Evolutionary conservation across 352 stramenopile species (phyloP), one percentile per base, ranked within the genome.

Genomic region (Phytophthora lateralis): DNA sequence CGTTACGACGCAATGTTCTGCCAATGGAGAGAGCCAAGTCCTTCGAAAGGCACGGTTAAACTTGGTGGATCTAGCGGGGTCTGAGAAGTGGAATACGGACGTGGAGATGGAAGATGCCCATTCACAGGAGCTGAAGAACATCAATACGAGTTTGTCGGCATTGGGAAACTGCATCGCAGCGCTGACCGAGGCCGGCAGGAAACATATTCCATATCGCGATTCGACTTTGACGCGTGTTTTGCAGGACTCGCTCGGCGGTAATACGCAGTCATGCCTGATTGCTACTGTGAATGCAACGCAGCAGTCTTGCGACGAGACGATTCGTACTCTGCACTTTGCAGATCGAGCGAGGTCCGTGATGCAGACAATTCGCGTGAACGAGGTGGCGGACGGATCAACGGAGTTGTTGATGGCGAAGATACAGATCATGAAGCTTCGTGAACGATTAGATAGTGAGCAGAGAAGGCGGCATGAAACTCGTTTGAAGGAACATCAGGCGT

Each of bases 111-210:
- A 88, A 34, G 84, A 90, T 7, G 67, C 72, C 9, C 86, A 88
- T 47, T 88, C 82, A 2, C 55, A 83, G 41, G 89, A 97, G 55
- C 78, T 96, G 30, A 94, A 95, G 60, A 91, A 84, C 49, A 98
- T 98, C 63, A 98, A 98, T 68, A 88, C 88, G 41, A 95, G 80
- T 32, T 57, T 98, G 17, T 97, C 86, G 1, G 93, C 91, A 2
- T 73, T 98, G 0, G 93, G 93, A 4, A 96, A 98, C 57, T 96
- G 94, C 29, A 97, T 98, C 27, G 85, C 88, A 0, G 93, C 93
- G 9, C 66, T 98, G 0, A 82, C 78, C 0, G 85, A 92, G 32
- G 38, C 63, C 1, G 79, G 87, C 3, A 75, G 93, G 20, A 97
- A 88, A 47, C 93, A 97, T 60, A 97, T 98, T 55, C 93, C 93